Conservation (phyloP, 169 alveolate genomes). For the Plasmodium fragile region DNA sequence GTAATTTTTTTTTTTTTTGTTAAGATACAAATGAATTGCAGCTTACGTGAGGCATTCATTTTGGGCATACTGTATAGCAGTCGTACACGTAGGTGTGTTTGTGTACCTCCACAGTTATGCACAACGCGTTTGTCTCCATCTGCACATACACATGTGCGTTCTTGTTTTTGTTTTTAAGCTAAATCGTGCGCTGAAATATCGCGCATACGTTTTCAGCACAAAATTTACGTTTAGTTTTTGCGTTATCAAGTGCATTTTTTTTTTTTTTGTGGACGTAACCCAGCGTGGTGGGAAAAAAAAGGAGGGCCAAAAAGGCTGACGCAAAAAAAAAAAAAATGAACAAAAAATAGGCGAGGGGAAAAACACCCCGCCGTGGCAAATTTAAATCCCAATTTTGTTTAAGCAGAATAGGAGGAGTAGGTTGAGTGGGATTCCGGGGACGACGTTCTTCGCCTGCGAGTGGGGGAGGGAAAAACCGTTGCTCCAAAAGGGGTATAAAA, state of each 20-base stretch:
- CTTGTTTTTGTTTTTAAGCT: conserved; percentile 8
- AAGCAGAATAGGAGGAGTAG: conserved; percentile 37
- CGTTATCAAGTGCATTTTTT: not conserved
- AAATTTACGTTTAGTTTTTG: not conserved
- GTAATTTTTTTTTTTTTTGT: not conserved
- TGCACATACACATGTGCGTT: not conserved
- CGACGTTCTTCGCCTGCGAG: conserved; percentile 14
- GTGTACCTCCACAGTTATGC: not conserved
- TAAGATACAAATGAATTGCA: not conserved
- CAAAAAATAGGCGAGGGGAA: not conserved
- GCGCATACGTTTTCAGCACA: not conserved
- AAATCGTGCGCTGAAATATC: not conserved
- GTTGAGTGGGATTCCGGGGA: conserved; percentile 68
- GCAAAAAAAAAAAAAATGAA: not conserved
- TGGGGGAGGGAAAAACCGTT: not conserved
- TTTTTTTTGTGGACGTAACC: not conserved
- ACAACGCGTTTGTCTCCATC: not conserved
- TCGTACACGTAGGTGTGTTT: not conserved
- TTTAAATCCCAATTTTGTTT: conserved; percentile 38
- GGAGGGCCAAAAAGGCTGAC: not conserved
- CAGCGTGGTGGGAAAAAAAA: not conserved
- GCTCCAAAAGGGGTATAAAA: not conserved
- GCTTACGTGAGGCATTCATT: not conserved
- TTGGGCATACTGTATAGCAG: not conserved
- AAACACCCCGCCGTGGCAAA: not conserved